Base-by-base conservation (phyloP, 2,329 filamentous ascomycete species). In the Diaporthe destruens region DNA sequence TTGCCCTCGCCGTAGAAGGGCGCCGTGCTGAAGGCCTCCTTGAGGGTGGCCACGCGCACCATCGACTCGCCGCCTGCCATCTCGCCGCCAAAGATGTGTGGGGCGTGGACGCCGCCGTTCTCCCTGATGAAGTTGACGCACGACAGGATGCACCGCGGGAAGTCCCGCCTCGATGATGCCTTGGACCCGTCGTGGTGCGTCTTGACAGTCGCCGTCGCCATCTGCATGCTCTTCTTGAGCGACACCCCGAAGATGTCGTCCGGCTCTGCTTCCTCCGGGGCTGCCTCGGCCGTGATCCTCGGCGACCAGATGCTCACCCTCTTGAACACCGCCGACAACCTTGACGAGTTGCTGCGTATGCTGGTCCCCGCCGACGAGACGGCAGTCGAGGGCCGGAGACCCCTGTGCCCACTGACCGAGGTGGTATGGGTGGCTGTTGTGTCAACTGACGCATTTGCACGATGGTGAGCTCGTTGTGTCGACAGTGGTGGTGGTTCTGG, bases 131-230 rank as follows among this genome's bases (percentile, higher is more conserved):
- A 84, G 68, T 78, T 79, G 71, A 78, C 80, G 75, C 83, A 85
- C 57, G 81, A 81, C 59, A 84, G 80, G 59, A 85, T 77, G 75
- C 82, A 84, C 20, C 85, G 76, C 6, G 84, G 84, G 72, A 85
- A 85, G 12, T 82, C 81, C 34, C 82, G 80, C 42, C 80, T 78
- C 20, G 82, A 81, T 5, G 80, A 80, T 1, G 77, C 78, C 29
- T 79, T 78, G 57, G 78, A 79, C 23, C 79, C 78, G 55, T 77
- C 78, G 76, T 85, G 84, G 69, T 81, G 80, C 0, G 82, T 83
- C 72, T 81, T 80, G 8, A 82, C 83, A 1, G 80, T 76, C 6
- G 82, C 81, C 54, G 81, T 80, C 32, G 83, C 83, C 11, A 84
- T 76, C 44, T 79, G 76, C 77, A 85, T 84, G 74, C 81, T 83